Base-by-base conservation (phyloP, 352 stramenopile genomes). In the Globisporangium paddicum region DNA sequence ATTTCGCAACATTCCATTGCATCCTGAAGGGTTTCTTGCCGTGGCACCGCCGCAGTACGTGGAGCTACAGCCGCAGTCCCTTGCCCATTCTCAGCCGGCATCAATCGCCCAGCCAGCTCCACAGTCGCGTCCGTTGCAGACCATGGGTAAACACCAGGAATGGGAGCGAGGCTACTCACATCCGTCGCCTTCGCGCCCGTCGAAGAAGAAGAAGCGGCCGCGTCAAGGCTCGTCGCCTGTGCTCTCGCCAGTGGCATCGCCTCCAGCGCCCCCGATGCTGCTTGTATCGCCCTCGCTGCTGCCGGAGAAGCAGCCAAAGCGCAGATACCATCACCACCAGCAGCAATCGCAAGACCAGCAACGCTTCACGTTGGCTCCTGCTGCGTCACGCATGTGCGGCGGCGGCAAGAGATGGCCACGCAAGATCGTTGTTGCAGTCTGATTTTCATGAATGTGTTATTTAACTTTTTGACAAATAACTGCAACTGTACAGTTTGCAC, bases 161-260 rank as follows among this genome's bases (percentile, higher is more conserved):
- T 81, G 74, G 72, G 74, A 79, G 41, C 63, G 64, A 13, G 72
- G 68, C 7, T 46, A 71, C 35, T 41, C 55, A 11, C 52, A 58
- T 25, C 67, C 61, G 11, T 46, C 61, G 11, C 64, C 60, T 19
- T 65, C 58, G 11, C 73, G 77, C 1, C 18, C 71, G 26, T 67
- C 54, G 0, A 82, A 78, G 58, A 88, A 87, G 64, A 91, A 91
- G 63, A 89, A 89, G 59, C 67, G 77, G 25, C 60, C 75, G 8
- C 79, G 77, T 0, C 71, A 82, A 23, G 67, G 73, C 11, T 85
- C 71, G 6, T 60, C 71, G 18, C 78, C 66, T 16, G 60, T 55
- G 40, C 71, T 71, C n/a, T 71, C 72, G 11, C 60, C 72, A 13
- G 45, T 19, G 14, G 11, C 55, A 16, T 69, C 66, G 10, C 63